phyloP scores from a whole-genome alignment of 306 rosid genomes.

The barrel medic (Medicago truncatula) region DNA sequence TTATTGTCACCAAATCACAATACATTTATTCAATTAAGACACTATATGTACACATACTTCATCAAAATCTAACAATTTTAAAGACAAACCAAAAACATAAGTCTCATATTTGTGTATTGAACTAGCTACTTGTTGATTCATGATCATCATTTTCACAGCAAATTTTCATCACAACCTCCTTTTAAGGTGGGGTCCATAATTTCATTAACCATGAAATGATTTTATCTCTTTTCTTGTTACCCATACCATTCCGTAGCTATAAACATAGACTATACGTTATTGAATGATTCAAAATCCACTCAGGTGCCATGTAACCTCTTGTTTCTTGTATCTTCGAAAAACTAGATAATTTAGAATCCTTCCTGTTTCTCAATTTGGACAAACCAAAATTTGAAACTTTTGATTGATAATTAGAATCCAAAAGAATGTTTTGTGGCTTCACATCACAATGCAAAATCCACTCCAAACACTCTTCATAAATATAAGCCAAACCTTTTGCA shows the following conservation, averaged over 20 bases:
- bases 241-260: conserved; percentile 59
- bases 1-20: no score
- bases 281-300: conserved; percentile 11
- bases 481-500: no score
- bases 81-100: neutral
- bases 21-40: neutral
- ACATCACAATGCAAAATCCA: no score
- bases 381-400: no score
- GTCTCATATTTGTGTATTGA: neutral
- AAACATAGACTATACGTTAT: conserved; percentile 72
- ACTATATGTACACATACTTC: neutral
- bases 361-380: no score
- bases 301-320: no score
- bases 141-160: neutral
- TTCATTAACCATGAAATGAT: conserved; percentile 36
- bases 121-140: neutral
- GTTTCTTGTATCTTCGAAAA: no score
- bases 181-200: conserved; percentile 50
- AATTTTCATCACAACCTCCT: conserved; percentile 37
- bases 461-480: no score
- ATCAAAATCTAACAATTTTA: neutral
- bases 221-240: conserved; percentile 3
- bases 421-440: no score
- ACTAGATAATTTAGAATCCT: no score
- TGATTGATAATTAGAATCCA: no score